Evolutionary conservation across 2,329 filamentous ascomycete species (phyloP).

Genomic region (Fusarium marasasianum): DNA sequence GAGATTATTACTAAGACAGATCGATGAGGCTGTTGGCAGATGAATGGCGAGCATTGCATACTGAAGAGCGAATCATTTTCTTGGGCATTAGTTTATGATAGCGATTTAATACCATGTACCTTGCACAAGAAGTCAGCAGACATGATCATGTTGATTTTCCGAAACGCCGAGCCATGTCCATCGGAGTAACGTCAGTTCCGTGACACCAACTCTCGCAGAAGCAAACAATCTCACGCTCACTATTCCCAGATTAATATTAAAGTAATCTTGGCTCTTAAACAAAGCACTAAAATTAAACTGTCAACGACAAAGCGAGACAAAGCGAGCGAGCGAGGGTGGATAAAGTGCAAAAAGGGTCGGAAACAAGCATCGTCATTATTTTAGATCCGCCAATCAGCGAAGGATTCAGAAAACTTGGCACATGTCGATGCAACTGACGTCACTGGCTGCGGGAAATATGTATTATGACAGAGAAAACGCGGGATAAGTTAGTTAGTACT

Average conservation of each 20-base stretch:
- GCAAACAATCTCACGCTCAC: background rate
- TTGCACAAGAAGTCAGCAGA: background rate
- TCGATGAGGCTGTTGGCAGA: background rate
- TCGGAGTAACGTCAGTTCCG: background rate
- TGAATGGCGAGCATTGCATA: background rate
- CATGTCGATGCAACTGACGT: constrained; percentile 2
- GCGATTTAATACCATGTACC: background rate
- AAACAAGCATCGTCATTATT: constrained; percentile 8
- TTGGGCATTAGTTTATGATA: background rate
- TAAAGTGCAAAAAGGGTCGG: background rate
- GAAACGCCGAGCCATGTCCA: background rate
- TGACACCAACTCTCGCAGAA: background rate
- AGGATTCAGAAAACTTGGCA: constrained; percentile 12
- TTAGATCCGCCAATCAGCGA: constrained; percentile 1
- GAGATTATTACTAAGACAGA: background rate
- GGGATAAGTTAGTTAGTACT: background rate
- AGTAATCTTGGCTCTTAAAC: background rate
- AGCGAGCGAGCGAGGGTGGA: background rate
- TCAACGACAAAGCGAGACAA: constrained; percentile 16
- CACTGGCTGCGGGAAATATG: constrained; percentile 8
- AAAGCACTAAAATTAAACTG: constrained; percentile 16
- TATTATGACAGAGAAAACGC: constrained; percentile 13
- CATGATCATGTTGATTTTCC: background rate
- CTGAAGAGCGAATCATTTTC: background rate
- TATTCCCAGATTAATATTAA: background rate